Base-by-base conservation (phyloP, 73 alveolate species). In the Stentor roeselii region DNA sequence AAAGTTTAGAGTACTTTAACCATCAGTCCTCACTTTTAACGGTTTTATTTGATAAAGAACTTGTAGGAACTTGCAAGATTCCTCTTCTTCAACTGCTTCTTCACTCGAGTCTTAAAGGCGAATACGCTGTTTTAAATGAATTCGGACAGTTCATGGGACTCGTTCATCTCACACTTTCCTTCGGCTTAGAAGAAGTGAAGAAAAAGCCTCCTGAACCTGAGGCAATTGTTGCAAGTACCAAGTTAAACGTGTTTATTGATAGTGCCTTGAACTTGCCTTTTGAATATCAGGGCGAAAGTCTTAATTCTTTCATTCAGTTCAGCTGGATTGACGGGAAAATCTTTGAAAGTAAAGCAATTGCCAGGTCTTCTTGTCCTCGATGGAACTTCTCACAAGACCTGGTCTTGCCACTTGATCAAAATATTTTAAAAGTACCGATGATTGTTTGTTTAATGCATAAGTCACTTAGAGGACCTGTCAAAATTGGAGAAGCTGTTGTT, bases 111-210 rank as follows among this genome's bases (percentile, higher is more conserved):
- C 42, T 32, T 11, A 32, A 21, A 67, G 80, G 80, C 21, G 80
- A 67, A 27, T 67, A 21, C 34, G 80, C 80, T 27, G 11, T 67
- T 27, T 67, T 67, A 32, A 67, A 67, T 67, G 80, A 67, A 2
- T 67, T 27, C 34, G 80, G 80, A n/a, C 80, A 67, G 80, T 67
- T 67, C 34, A 67, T 67, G 80, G 80, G 80, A 67, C 34, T 21
- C 21, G 37, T 34, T 21, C 11, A n/a, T 30, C 21, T 67, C 21
- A 27, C 80, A 30, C 34, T 67, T 30, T 67, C 80, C 21, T 34
- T 67, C 1, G 27, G 34, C 41, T 14, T 34, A 27, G 80, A 67
- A 27, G 50, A 67, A 1, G 37, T 32, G 14, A 34, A 21, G 1
- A 15, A 36, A 27, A 21, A 67, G 41, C 37, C 80, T 2, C 80